Conservation (phyloP, 495 filamentous ascomycete species). For the Trichoderma reesei region DNA sequence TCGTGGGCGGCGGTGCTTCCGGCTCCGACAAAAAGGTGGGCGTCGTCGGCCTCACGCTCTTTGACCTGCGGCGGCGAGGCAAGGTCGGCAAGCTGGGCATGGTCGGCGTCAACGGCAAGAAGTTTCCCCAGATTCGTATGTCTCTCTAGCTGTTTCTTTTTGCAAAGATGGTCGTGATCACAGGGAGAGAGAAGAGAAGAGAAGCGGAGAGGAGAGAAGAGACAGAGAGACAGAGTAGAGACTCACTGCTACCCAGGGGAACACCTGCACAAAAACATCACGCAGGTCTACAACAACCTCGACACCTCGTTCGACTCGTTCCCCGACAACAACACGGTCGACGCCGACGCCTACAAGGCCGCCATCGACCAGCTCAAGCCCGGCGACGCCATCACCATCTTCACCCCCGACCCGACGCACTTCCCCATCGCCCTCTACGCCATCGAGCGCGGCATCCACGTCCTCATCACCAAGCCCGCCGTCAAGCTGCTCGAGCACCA, state of each 20-base stretch:
- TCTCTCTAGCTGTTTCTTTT: too few species aligned
- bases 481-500: slow-evolving; percentile 76
- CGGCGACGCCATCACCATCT: slow-evolving; percentile 90
- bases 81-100: slow-evolving; percentile 81
- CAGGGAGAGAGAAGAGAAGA: too few species aligned
- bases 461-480: slow-evolving; percentile 92
- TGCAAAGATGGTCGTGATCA: too few species aligned
- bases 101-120: slow-evolving; percentile 80
- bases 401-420: slow-evolving; percentile 91
- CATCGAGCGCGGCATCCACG: slow-evolving; percentile 76
- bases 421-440: slow-evolving; percentile 93
- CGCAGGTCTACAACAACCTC: slow-evolving; percentile 74
- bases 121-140: slow-evolving; percentile 85
- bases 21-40: slow-evolving; percentile 87
- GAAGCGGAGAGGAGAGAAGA: too few species aligned
- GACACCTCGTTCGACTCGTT: slow-evolving; percentile 76
- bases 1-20: slow-evolving; percentile 67
- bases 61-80: slow-evolving; percentile 78
- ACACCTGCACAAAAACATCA: slow-evolving; percentile 84
- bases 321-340: slow-evolving; percentile 58
- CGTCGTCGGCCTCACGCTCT: slow-evolving; percentile 81
- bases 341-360: slow-evolving; percentile 78
- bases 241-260: slow-evolving; percentile 42
- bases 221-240: not conserved
- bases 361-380: slow-evolving; percentile 78